These are phyloP conservation scores for Ganoderma lingzhi DNA, from an alignment of 1,284 basidiomycete species.

Conservation along the genomic window DNA sequence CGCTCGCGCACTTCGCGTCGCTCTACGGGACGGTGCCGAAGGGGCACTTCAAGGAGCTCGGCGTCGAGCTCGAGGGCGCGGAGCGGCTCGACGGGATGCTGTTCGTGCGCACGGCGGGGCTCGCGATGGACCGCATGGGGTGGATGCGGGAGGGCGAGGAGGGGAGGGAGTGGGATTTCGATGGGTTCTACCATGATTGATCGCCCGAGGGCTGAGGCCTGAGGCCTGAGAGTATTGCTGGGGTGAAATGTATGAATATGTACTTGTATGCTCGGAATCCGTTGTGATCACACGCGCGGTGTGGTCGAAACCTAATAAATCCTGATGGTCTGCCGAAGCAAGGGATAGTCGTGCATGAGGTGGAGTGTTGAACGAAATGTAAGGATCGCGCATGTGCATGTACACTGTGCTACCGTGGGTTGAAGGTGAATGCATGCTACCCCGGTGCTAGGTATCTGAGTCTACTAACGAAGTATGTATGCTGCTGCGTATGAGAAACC, in stretches of 20 bases:
- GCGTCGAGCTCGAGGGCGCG: constrained; percentile 50
- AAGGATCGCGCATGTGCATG: no score
- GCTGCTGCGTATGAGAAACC: not conserved
- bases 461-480: no score
- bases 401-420: no score
- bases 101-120: constrained; percentile 60
- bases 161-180: constrained; percentile 38
- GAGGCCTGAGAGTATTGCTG: not conserved
- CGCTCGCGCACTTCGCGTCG: constrained; percentile 60
- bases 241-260: not conserved
- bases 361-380: no score
- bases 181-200: constrained; percentile 33
- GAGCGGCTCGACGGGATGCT: constrained; percentile 66
- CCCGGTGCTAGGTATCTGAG: no score
- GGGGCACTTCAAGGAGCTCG: constrained; percentile 42
- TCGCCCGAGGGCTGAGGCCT: not conserved
- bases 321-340: no score
- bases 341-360: no score
- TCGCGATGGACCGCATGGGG: constrained; percentile 58
- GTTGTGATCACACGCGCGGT: no score
- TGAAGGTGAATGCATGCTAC: no score
- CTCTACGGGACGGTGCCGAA: constrained; percentile 53
- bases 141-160: constrained; percentile 60
- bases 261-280: no score
- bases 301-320: no score